These are phyloP conservation scores for Plenodomus lindquistii DNA, from an alignment of 2,329 filamentous ascomycete genomes.

Conservation along the genomic window DNA sequence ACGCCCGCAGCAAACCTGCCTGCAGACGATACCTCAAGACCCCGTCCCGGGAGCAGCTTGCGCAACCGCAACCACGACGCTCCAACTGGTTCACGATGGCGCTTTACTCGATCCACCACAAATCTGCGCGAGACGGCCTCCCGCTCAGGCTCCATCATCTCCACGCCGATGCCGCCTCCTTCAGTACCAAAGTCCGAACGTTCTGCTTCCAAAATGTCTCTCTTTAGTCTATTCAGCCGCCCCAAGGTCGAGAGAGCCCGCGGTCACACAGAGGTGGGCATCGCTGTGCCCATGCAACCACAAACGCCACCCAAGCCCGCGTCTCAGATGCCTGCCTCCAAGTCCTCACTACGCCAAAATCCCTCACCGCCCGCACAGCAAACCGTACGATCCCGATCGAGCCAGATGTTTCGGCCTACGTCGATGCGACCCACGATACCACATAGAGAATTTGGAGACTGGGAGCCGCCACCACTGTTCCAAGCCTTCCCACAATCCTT, in stretches of 20 bases:
- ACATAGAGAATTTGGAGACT: slow-evolving; percentile 42
- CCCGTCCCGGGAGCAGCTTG: slow-evolving; percentile 20
- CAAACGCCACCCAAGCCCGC: slow-evolving; percentile 30
- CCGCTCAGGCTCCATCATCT: slow-evolving; percentile 8
- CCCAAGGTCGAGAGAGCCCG: slow-evolving; percentile 54
- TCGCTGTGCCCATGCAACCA: slow-evolving; percentile 42
- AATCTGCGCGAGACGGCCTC: slow-evolving; percentile 26
- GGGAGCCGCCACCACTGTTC: slow-evolving; percentile 71
- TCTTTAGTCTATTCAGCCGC: slow-evolving; percentile 55
- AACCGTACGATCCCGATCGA: slow-evolving; percentile 36
- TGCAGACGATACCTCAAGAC: slow-evolving; percentile 23
- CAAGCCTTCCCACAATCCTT: slow-evolving; percentile 85
- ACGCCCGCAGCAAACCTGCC: slow-evolving; percentile 31
- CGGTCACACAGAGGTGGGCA: slow-evolving; percentile 51
- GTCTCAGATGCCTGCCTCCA: slow-evolving; percentile 21
- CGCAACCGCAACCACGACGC: slow-evolving; percentile 26
- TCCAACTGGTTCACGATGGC: slow-evolving; percentile 41
- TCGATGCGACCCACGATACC: slow-evolving; percentile 29
- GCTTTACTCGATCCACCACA: slow-evolving; percentile 38
- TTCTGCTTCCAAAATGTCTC: slow-evolving; percentile 50
- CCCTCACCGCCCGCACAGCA: slow-evolving; percentile 35
- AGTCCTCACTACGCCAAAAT: slow-evolving; percentile 36
- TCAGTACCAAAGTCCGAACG: slow-evolving; percentile 36
- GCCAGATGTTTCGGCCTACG: slow-evolving; percentile 36
- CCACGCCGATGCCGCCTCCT: slow-evolving; percentile 7